These are phyloP conservation scores for Epichloe aotearoae DNA, from an alignment of 2,329 filamentous ascomycete species.

Conservation along the genomic window DNA sequence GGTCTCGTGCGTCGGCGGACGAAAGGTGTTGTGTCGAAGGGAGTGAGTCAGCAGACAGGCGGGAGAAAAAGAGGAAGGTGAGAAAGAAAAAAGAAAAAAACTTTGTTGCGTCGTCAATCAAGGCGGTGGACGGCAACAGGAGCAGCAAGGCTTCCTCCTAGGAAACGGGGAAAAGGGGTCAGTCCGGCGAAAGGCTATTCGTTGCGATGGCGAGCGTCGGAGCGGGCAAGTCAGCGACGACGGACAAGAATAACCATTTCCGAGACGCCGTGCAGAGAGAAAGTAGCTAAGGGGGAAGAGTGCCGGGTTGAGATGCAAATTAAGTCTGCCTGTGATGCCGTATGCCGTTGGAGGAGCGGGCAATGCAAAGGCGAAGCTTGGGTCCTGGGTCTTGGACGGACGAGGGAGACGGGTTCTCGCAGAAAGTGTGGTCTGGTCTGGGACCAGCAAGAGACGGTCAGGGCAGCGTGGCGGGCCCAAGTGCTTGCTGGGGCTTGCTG, in stretches of 20 bases:
- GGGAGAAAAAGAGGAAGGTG: not conserved
- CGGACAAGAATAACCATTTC: slow-evolving; percentile 11
- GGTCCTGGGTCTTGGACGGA: not conserved
- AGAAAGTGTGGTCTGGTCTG: not conserved
- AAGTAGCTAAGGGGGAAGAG: not conserved
- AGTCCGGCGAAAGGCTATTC: slow-evolving; percentile 4
- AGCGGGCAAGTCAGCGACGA: slow-evolving; percentile 9
- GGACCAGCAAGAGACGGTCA: not conserved
- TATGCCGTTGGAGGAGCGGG: slow-evolving; percentile 2
- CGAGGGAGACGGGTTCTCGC: not conserved
- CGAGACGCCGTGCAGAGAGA: not conserved
- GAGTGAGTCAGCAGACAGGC: not conserved
- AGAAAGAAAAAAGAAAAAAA: slow-evolving; percentile 1
- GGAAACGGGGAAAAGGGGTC: slow-evolving; percentile 6
- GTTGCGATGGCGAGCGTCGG: not conserved
- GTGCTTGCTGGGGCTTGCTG: too few relatives aligned
- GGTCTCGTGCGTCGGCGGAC: slow-evolving; percentile 4
- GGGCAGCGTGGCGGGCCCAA: not conserved
- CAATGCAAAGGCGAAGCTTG: slow-evolving; percentile 3
- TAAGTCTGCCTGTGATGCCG: slow-evolving; percentile 5
- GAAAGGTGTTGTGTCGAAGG: slow-evolving; percentile 1
- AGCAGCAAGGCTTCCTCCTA: slow-evolving; percentile 4
- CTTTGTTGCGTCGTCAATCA: slow-evolving; percentile 5
- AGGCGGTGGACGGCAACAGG: slow-evolving; percentile 5
- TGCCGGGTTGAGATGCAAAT: slow-evolving; percentile 1